phyloP scores from a whole-genome alignment of 352 stramenopile species.

The Elongisporangium undulatum region DNA sequence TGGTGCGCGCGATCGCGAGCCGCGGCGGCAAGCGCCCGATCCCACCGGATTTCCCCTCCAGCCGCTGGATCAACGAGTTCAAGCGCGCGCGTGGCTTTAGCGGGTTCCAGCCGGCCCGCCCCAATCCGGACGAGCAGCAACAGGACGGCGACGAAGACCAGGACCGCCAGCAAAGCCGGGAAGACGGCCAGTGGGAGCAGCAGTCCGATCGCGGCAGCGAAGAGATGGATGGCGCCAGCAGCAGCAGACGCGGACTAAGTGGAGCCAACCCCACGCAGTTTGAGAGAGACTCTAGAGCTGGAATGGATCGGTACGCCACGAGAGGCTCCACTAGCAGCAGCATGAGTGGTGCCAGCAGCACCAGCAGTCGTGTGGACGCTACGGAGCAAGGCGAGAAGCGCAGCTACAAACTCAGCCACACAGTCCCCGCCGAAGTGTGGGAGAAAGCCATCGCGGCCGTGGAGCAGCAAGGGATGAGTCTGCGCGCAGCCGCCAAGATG shows the following conservation, averaged over 20 bases:
- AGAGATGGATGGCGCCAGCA: slow-evolving; percentile 2
- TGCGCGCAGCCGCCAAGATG: slow-evolving; percentile 34
- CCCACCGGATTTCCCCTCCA: slow-evolving; percentile 41
- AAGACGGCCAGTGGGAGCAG: neutral
- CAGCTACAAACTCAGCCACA: slow-evolving; percentile 46
- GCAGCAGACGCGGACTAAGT: neutral
- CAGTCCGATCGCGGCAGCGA: neutral
- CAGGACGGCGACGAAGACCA: neutral
- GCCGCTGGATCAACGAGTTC: slow-evolving; percentile 42
- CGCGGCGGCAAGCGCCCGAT: slow-evolving; percentile 21
- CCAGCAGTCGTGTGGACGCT: slow-evolving; percentile 11
- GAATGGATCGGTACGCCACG: slow-evolving; percentile 14
- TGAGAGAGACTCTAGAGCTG: slow-evolving; percentile 20
- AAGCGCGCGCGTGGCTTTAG: slow-evolving; percentile 41
- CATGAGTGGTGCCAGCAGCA: slow-evolving; percentile 6
- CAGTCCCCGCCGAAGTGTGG: slow-evolving; percentile 50
- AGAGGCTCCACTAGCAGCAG: slow-evolving; percentile 8
- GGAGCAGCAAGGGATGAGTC: slow-evolving; percentile 53
- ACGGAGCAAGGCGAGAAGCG: slow-evolving; percentile 19
- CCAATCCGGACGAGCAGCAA: neutral
- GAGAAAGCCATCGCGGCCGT: slow-evolving; percentile 54
- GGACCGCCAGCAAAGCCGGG: no score
- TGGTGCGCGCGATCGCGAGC: slow-evolving; percentile 39
- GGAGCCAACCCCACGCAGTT: slow-evolving; percentile 6
- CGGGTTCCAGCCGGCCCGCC: neutral